Conservation (phyloP, 139 green algal species). For the Auxenochlorella pyrenoidosa region DNA sequence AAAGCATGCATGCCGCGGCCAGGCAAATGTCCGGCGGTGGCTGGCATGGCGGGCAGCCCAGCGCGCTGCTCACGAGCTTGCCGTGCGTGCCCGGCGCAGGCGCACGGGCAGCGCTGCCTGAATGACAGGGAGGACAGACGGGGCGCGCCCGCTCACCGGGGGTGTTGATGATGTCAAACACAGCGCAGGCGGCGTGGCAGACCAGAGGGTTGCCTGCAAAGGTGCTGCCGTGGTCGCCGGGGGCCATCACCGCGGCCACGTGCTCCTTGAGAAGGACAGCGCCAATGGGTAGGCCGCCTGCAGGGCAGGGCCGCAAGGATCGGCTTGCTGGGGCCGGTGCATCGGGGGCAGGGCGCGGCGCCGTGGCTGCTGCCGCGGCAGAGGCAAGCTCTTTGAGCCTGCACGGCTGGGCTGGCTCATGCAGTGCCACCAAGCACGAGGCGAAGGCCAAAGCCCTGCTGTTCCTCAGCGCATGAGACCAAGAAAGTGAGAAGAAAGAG, state of each 20-base stretch:
- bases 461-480: too few species aligned
- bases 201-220: conserved; percentile 98
- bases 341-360: neutral
- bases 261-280: conserved; percentile 92
- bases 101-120: too few species aligned
- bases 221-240: conserved; percentile 97
- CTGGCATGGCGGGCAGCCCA: too few species aligned
- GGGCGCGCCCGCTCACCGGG: conserved; percentile 25
- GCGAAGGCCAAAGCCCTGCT: too few species aligned
- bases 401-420: too few species aligned
- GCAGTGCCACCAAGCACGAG: too few species aligned
- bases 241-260: conserved; percentile 90
- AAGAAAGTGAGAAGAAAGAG: too few species aligned
- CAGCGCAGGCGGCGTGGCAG: conserved; percentile 76
- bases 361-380: neutral
- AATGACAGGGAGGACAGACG: too few species aligned
- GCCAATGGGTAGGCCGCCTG: conserved; percentile 94
- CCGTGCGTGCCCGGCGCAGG: too few species aligned
- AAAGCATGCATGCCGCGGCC: neutral
- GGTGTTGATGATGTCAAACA: conserved; percentile 85
- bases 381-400: neutral
- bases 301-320: neutral
- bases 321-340: neutral
- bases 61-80: too few species aligned
- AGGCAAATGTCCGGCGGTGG: too few species aligned